These are phyloP conservation scores for Yarrowia deformans DNA, from an alignment of 805 yeast genomes.

Conservation along the genomic window DNA sequence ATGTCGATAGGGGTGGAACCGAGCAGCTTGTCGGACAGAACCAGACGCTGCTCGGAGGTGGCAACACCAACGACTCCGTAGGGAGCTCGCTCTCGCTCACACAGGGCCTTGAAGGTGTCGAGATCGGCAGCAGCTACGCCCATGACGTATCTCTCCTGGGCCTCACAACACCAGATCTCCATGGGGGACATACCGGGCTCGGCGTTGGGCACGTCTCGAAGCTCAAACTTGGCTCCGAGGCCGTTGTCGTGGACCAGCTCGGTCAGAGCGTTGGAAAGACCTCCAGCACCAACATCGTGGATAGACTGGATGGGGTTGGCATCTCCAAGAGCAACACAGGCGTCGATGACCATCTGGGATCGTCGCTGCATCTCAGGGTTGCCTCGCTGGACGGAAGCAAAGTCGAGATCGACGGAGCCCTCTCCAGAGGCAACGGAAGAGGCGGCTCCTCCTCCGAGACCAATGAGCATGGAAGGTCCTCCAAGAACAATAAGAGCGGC, in stretches of 20 bases:
- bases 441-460: slow-evolving; percentile 99
- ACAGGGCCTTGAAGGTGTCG: slow-evolving; percentile 73
- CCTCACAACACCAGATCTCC: slow-evolving; percentile 99
- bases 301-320: slow-evolving; percentile 86
- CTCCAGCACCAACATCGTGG: slow-evolving; percentile 99
- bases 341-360: slow-evolving; percentile 96
- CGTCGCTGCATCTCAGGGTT: slow-evolving; percentile 99
- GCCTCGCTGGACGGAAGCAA: slow-evolving; percentile 99
- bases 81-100: slow-evolving; percentile 95
- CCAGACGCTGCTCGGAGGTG: slow-evolving; percentile 80
- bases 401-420: slow-evolving; percentile 94
- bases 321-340: slow-evolving; percentile 84
- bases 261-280: slow-evolving; percentile 94
- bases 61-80: slow-evolving; percentile 96
- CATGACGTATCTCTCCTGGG: slow-evolving; percentile 96
- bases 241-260: slow-evolving; percentile 97
- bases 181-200: slow-evolving; percentile 99
- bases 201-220: slow-evolving; percentile 85
- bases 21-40: slow-evolving; percentile 79
- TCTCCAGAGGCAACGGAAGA: slow-evolving; percentile 96
- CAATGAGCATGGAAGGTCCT: slow-evolving; percentile 97
- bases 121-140: slow-evolving; percentile 87
- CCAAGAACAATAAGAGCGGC: slow-evolving; percentile 92
- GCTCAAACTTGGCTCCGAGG: slow-evolving; percentile 90
- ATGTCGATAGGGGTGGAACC: slow-evolving; percentile 90